These are phyloP conservation scores for bread wheat (Triticum aestivum) DNA, from an alignment of 176 grass and related monocot genomes.

Conservation along the genomic window IWGSC_CS_RefSeq_v2.1 NC_057798.1:490883899-490884398, in stretches of 20 bases:
- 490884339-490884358: not conserved
- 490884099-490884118: constrained; percentile 1
- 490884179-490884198: not conserved
- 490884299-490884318: not conserved
- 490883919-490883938: constrained; percentile 97
- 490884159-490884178: not conserved
- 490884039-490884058: constrained; percentile 43
- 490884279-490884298: constrained; percentile 10
- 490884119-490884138: constrained; percentile 8
- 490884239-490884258: not conserved
- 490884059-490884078: constrained; percentile 1
- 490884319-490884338: not conserved
- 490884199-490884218: not conserved
- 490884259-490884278: constrained; percentile 1
- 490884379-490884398: not conserved
- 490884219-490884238: not conserved
- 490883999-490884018: constrained; percentile 96
- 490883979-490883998: constrained; percentile 97
- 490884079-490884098: not conserved
- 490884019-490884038: constrained; percentile 69
- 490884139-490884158: constrained; percentile 13
- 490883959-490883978: constrained; percentile 98
- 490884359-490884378: constrained; percentile 13
- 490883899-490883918: not conserved
- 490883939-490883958: constrained; percentile 92